phyloP scores from a whole-genome alignment of 495 filamentous ascomycete species.

The Penicillium argentinense region DNA sequence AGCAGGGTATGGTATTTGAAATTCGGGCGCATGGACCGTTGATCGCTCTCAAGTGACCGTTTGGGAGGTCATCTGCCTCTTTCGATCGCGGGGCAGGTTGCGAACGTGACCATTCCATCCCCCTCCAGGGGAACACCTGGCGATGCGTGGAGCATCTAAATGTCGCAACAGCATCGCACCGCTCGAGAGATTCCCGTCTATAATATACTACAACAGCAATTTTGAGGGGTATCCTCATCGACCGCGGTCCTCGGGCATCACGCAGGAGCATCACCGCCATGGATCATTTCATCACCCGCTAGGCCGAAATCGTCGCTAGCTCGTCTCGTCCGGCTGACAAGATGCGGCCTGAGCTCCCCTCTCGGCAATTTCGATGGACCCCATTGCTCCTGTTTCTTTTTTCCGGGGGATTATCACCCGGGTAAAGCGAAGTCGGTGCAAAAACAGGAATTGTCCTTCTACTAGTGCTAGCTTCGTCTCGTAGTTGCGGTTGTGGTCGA shows the following conservation, averaged over 20 bases:
- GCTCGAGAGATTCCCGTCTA: no score
- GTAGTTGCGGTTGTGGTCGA: no score
- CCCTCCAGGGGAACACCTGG: neutral
- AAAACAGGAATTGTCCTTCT: slow-evolving; percentile 15
- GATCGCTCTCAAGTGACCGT: slow-evolving; percentile 39
- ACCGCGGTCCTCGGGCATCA: neutral
- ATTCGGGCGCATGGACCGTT: slow-evolving; percentile 36
- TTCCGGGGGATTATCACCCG: slow-evolving; percentile 14
- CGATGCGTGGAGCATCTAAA: neutral
- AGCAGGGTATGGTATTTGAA: slow-evolving; percentile 16
- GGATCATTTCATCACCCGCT: slow-evolving; percentile 9
- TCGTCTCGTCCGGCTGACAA: slow-evolving; percentile 19
- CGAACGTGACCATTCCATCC: slow-evolving; percentile 16
- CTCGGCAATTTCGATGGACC: slow-evolving; percentile 7
- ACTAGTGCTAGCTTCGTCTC: no score
- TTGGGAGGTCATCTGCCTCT: slow-evolving; percentile 34
- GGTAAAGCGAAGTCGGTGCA: slow-evolving; percentile 3
- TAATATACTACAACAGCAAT: no score
- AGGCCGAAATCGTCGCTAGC: slow-evolving; percentile 13
- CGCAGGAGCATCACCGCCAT: slow-evolving; percentile 1
- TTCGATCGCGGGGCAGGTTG: slow-evolving; percentile 21
- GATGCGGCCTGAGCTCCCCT: slow-evolving; percentile 22
- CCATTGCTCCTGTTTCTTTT: slow-evolving; percentile 13
- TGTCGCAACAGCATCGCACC: neutral
- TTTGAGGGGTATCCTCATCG: neutral